A percentile compares a stretch with the other conserved stretches of the same genome.
Evolutionary conservation across 768 basidiomycete genomes (phyloP).

Genomic region (Podaxis carcinomalis): DNA sequence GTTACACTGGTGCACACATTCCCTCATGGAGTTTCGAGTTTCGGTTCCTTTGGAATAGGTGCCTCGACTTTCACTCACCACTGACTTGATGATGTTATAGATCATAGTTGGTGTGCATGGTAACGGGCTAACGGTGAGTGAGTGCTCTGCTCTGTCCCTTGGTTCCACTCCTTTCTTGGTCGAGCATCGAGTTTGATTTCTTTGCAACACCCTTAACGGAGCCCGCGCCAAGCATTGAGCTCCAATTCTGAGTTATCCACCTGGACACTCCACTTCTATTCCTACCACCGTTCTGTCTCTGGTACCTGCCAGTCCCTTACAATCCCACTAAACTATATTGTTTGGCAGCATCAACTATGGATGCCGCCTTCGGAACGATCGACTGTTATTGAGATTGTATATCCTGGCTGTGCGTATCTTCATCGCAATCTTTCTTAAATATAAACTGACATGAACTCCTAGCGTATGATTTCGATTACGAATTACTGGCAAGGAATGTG

Average conservation of each 20-base stretch:
- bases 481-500: constrained; percentile 36
- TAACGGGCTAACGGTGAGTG: constrained; percentile 49
- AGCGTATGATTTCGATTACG: constrained; percentile 38
- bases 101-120: constrained; percentile 41
- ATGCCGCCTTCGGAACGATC: constrained; percentile 62
- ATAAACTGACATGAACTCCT: not conserved
- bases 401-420: constrained; percentile 41
- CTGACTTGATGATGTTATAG: constrained; percentile 7
- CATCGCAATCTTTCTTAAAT: not conserved
- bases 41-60: not conserved
- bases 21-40: not conserved
- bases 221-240: not conserved
- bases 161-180: not conserved
- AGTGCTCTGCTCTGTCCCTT: not conserved
- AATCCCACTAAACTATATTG: too few species aligned
- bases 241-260: too few species aligned
- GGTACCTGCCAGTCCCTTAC: not conserved
- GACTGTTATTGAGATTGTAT: constrained; percentile 70
- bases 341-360: constrained; percentile 51
- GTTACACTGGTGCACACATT: not conserved
- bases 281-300: not conserved
- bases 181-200: not conserved
- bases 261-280: not conserved
- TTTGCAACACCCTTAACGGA: not conserved
- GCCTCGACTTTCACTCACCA: not conserved